A percentile compares a stretch with the other conserved stretches of the same genome.
Evolutionary conservation across 2,329 filamentous ascomycete species (phyloP).

Genomic region (Nectriaceae sp.): DNA sequence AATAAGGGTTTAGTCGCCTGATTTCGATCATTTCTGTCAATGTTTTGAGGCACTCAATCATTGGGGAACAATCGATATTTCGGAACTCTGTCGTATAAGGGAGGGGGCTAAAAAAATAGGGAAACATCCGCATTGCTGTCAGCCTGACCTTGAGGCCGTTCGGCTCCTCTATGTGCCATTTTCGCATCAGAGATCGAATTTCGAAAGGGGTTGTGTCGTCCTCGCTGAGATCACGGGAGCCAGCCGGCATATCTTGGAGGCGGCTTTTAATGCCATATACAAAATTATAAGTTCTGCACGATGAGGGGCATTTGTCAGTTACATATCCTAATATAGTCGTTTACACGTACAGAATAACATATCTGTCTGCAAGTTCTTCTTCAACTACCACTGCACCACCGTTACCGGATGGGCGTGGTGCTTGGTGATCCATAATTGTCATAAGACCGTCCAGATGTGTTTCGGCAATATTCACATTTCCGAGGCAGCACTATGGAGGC

Average conservation of each 20-base stretch:
- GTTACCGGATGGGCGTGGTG: not conserved
- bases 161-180: conserved; percentile 17
- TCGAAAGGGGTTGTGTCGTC: not conserved
- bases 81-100: conserved; percentile 4
- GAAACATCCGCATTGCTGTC: conserved; percentile 17
- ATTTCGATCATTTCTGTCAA: conserved; percentile 7
- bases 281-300: conserved; percentile 19
- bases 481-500: conserved; percentile 17
- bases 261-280: conserved; percentile 25
- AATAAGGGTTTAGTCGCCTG: not conserved
- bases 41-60: conserved; percentile 8
- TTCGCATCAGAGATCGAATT: conserved; percentile 13
- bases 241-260: conserved; percentile 10
- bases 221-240: not conserved
- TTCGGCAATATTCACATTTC: conserved; percentile 15
- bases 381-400: conserved; percentile 5
- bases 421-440: conserved; percentile 22
- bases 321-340: fast-evolving
- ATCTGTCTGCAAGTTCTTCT: conserved; percentile 20
- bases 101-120: conserved; percentile 16
- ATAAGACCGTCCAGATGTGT: conserved; percentile 20
- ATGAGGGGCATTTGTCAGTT: not conserved
- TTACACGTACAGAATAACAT: conserved; percentile 15
- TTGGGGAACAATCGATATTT: conserved; percentile 8
- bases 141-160: conserved; percentile 11